A percentile compares a stretch with the other conserved stretches of the same genome.
Evolutionary conservation across 768 basidiomycete species (phyloP).

Genomic region (Baorangia bicolor): DNA sequence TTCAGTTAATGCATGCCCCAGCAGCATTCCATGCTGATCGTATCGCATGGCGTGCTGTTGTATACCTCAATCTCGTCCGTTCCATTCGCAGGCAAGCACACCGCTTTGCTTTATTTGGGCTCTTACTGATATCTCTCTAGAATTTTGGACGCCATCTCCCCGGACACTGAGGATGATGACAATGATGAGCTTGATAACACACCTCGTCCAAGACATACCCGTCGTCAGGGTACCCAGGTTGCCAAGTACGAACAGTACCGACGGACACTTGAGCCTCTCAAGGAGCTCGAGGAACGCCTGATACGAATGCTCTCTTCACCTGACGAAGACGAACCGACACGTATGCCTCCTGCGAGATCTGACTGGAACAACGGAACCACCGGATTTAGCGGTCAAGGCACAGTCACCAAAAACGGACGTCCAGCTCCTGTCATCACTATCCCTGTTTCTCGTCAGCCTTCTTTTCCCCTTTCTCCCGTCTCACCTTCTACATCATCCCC

Average conservation of each 20-base stretch:
- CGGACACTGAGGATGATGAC: constrained; percentile 58
- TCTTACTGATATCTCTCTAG: constrained; percentile 33
- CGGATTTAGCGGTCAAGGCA: constrained; percentile 7
- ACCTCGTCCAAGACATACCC: constrained; percentile 44
- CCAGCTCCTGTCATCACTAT: constrained; percentile 40
- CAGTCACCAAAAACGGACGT: constrained; percentile 39
- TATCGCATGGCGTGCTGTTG: constrained; percentile 83
- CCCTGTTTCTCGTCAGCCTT: constrained; percentile 22
- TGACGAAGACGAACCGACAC: constrained; percentile 65
- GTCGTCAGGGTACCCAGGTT: constrained; percentile 48
- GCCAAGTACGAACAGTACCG: constrained; percentile 63
- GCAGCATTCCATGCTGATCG: constrained; percentile 77
- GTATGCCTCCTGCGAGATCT: constrained; percentile 41
- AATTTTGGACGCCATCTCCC: constrained; percentile 72
- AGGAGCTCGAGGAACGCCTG: constrained; percentile 67
- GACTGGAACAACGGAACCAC: constrained; percentile 39
- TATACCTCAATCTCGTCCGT: constrained; percentile 84
- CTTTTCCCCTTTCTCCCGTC: constrained; percentile 27
- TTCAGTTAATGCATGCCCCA: constrained; percentile 77
- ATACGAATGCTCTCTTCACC: constrained; percentile 65
- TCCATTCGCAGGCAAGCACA: constrained; percentile 66
- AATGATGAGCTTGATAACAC: constrained; percentile 54
- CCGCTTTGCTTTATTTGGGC: neutral
- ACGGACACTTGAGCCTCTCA: constrained; percentile 62
- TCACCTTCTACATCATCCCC: constrained; percentile 30